Evolutionary conservation across 441 rosid genomes (phyloP).

Genomic region (Macaranga tanarius): DNA sequence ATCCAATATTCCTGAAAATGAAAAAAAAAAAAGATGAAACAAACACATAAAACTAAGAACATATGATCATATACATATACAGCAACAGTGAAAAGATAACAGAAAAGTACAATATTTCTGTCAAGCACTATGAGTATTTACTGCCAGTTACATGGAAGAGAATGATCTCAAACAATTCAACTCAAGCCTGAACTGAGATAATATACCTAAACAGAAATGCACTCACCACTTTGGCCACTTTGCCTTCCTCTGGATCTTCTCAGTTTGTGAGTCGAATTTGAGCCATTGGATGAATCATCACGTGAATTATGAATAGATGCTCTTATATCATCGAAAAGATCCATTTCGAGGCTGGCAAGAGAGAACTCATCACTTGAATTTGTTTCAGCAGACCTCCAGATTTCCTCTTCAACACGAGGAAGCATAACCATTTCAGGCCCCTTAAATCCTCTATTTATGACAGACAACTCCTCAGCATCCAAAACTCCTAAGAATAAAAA

Average conservation of each 20-base stretch:
- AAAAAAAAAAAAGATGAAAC: slow-evolving; percentile 16
- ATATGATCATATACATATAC: neutral
- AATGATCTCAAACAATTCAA: too few species aligned
- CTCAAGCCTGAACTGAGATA: too few species aligned
- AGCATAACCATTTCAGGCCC: slow-evolving; percentile 24
- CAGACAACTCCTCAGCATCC: slow-evolving; percentile 58
- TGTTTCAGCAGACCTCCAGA: slow-evolving; percentile 40
- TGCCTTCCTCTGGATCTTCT: slow-evolving; percentile 23
- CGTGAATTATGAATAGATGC: slow-evolving; percentile 29
- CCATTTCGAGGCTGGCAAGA: slow-evolving; percentile 54
- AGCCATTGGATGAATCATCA: slow-evolving; percentile 22
- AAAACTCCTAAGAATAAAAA: slow-evolving; percentile 48
- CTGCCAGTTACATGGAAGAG: too few species aligned
- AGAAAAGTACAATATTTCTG: too few species aligned
- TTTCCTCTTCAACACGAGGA: slow-evolving; percentile 32
- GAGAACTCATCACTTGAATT: slow-evolving; percentile 36
- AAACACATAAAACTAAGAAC: slow-evolving; percentile 5
- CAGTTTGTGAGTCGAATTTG: slow-evolving; percentile 21
- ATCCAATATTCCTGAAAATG: slow-evolving; percentile 31
- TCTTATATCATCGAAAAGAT: slow-evolving; percentile 50
- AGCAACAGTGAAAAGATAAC: neutral
- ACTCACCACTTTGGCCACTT: slow-evolving; percentile 26
- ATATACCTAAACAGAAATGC: neutral
- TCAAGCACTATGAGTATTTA: neutral
- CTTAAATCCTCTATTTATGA: slow-evolving; percentile 52